Percentiles rank a stretch among this genome's conserved stretches.
Conservation (phyloP, 257 asterid species). For the Solanum paucissectum region DNA sequence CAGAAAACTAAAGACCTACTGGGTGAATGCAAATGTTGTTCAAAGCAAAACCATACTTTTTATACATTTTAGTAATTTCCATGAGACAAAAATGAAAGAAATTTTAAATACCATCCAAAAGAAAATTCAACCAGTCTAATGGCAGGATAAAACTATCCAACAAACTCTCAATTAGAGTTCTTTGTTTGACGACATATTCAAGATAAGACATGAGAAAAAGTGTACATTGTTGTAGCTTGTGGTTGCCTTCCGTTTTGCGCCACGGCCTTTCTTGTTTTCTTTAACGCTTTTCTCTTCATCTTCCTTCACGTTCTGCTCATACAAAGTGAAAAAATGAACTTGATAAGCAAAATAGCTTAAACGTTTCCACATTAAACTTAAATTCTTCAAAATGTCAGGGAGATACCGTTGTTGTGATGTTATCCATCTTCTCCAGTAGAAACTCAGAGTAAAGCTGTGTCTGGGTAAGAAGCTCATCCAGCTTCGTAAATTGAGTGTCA, state of each 20-base stretch:
- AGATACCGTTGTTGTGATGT: slow-evolving; percentile 52
- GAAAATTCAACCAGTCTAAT: background rate
- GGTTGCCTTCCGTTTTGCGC: slow-evolving; percentile 63
- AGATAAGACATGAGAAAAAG: background rate
- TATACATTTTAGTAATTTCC: background rate
- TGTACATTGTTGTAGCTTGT: slow-evolving; percentile 51
- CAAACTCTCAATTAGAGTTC: background rate
- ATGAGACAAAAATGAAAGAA: background rate
- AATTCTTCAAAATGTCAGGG: background rate
- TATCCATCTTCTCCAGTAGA: slow-evolving; percentile 91
- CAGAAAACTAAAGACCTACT: background rate
- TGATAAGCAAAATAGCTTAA: slow-evolving; percentile 1
- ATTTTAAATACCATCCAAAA: background rate
- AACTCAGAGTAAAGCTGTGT: slow-evolving; percentile 87
- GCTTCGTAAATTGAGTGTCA: slow-evolving; percentile 58
- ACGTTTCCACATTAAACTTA: background rate
- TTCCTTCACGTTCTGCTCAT: slow-evolving; percentile 37
- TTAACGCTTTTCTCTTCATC: slow-evolving; percentile 27
- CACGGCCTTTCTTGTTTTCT: slow-evolving; percentile 53
- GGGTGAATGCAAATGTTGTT: background rate
- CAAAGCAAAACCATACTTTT: background rate
- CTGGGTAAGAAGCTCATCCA: slow-evolving; percentile 94
- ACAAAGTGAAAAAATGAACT: slow-evolving; percentile 10
- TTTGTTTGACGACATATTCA: background rate
- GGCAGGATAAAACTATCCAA: background rate